Conservation (phyloP, 768 basidiomycete genomes). For the Cyathus striatus region DNA sequence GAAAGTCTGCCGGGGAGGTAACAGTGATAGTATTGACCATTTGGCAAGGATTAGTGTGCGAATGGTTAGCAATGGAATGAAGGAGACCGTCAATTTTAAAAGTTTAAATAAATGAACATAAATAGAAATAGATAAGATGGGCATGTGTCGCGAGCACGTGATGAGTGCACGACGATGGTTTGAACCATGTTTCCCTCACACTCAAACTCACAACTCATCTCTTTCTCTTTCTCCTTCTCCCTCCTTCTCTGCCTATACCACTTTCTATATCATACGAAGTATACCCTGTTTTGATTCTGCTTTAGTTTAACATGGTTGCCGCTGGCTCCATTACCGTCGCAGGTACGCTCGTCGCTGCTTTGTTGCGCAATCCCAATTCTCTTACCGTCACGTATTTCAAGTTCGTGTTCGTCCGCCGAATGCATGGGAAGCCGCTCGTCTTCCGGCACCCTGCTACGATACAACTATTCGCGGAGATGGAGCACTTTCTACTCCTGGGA, state of each 20-base stretch:
- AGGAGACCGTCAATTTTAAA: too few relatives aligned
- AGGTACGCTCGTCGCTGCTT: conserved; percentile 37
- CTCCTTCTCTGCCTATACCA: conserved; percentile 6
- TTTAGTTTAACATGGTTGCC: conserved; percentile 55
- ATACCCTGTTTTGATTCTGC: conserved; percentile 4
- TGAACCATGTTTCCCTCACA: conserved; percentile 14
- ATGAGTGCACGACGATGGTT: conserved; percentile 31
- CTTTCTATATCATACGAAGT: background rate
- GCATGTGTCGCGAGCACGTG: conserved; percentile 30
- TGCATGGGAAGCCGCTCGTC: conserved; percentile 76
- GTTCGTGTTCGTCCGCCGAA: conserved; percentile 91
- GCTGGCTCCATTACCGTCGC: conserved; percentile 87
- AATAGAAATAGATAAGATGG: too few relatives aligned
- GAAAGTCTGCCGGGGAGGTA: conserved; percentile 81
- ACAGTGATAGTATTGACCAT: conserved; percentile 28
- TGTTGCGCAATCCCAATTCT: conserved; percentile 11
- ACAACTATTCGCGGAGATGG: conserved; percentile 77
- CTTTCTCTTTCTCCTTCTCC: conserved; percentile 8
- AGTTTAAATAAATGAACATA: too few relatives aligned
- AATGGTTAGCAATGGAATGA: background rate
- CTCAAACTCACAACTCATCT: conserved; percentile 10
- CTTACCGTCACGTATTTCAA: conserved; percentile 21
- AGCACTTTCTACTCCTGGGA: conserved; percentile 67
- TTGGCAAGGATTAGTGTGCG: background rate
- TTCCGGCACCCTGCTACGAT: conserved; percentile 73